Base-by-base conservation (phyloP, 768 basidiomycete genomes). In the Termitomyces sp. region DNA sequence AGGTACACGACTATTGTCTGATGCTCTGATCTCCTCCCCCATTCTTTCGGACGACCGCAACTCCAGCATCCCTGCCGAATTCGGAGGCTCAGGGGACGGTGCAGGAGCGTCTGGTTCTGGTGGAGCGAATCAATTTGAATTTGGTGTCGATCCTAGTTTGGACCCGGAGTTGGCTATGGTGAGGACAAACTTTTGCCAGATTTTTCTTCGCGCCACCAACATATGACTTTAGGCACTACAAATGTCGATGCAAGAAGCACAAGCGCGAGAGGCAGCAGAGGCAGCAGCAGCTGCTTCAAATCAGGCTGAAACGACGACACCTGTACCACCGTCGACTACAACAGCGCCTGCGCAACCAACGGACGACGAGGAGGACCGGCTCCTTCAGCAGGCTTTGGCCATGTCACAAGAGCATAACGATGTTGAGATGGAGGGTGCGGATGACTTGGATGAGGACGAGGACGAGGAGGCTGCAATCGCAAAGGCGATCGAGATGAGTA, bases 91-190 rank as follows among this genome's bases (percentile, higher is more conserved):
- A 5, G 80, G 76, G 24, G 84, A 77, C 47, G 79, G 70, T 22
- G 77, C 73, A 18, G 76, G 76, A 0, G 78, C 79, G 20, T 80
- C 80, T 24, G 77, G 76, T 34, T 73, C 80, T 4, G 77, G 75
- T 26, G 72, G 69, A 13, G 80, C 78, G 49, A 78, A 78, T 65
- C 58, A 60, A n/a, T 94, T 91, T 64, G 93, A 93, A 67, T 95
- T 94, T 64, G 92, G 91, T 51, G 88, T 99, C 5, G 97, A 98
- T 72, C 96, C 97, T 4, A 93, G 86, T 69, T 79, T 98, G 59
- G 96, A 98, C 69, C 96, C 96, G 0, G 96, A 98, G 71, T 80
- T 99, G 47, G 96, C 97, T 2, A 94, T 98, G 93, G 95, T 93
- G 56, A 59, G 82, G 71, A 24, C 51, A 6, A 40, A 22, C 22